Conservation (phyloP, 2,329 filamentous ascomycete genomes). For the Hypoxylon sp. region DNA sequence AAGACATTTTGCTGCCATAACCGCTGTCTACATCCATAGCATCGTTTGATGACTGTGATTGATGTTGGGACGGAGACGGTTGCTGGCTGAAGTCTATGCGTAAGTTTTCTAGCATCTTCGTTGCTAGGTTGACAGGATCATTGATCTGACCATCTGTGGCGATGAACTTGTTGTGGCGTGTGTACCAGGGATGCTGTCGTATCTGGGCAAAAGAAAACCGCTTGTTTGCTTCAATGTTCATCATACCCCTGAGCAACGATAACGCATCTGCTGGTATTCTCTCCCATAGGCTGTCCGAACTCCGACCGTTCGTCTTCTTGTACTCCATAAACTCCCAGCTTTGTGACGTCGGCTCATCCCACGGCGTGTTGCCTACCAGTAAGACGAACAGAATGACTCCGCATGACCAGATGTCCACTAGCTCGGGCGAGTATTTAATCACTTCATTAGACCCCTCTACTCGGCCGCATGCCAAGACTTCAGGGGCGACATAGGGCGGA, state of each 20-base stretch:
- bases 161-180: conserved; percentile 81
- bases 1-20: conserved; percentile 68
- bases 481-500: conserved; percentile 96
- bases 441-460: conserved; percentile 61
- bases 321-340: conserved; percentile 96
- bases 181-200: conserved; percentile 95
- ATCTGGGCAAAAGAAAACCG: conserved; percentile 90
- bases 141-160: conserved; percentile 78
- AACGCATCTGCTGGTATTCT: conserved; percentile 79
- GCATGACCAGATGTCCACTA: conserved; percentile 96
- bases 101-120: conserved; percentile 91
- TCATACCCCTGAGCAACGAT: conserved; percentile 92
- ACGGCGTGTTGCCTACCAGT: conserved; percentile 95
- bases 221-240: conserved; percentile 79
- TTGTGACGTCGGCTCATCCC: conserved; percentile 88
- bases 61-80: conserved; percentile 60
- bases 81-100: conserved; percentile 86
- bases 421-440: conserved; percentile 77
- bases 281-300: conserved; percentile 86
- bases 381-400: conserved; percentile 98
- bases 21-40: conserved; percentile 77
- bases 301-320: conserved; percentile 80
- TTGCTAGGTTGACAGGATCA: conserved; percentile 88
- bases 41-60: conserved; percentile 59
- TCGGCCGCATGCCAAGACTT: conserved; percentile 75